phyloP scores from a whole-genome alignment of 2,329 filamentous ascomycete genomes.

The Botrytis squamosa region DNA sequence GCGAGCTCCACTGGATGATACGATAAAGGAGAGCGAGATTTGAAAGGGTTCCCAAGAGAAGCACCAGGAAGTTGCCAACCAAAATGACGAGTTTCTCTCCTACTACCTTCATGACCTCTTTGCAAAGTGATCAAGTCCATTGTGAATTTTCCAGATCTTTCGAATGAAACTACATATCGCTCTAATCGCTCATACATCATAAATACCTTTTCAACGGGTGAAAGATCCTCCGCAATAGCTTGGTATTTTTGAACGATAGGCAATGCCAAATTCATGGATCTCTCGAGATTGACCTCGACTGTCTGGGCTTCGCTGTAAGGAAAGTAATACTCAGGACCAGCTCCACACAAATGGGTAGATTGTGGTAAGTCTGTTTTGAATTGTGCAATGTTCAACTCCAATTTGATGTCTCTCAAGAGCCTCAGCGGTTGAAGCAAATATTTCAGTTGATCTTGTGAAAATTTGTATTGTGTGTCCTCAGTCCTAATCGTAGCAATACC shows the following conservation, averaged over 20 bases:
- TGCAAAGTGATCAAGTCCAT: slow-evolving; percentile 5
- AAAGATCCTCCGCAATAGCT: background rate
- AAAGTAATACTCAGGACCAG: slow-evolving; percentile 5
- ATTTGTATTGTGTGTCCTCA: background rate
- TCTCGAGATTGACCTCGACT: background rate
- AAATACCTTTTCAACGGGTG: slow-evolving; percentile 12
- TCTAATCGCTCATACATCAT: slow-evolving; percentile 9
- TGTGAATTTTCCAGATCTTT: background rate
- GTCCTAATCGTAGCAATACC: background rate
- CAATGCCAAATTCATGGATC: background rate
- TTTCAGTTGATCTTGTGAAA: slow-evolving; percentile 4
- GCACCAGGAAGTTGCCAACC: slow-evolving; percentile 12
- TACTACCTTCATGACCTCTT: background rate
- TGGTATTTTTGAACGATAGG: slow-evolving; percentile 3
- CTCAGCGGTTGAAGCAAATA: slow-evolving; percentile 10
- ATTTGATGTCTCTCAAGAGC: slow-evolving; percentile 3
- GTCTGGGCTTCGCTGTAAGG: background rate
- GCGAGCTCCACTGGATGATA: slow-evolving; percentile 19
- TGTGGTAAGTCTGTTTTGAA: background rate
- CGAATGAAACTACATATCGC: background rate
- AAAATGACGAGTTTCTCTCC: slow-evolving; percentile 12
- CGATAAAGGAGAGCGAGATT: background rate
- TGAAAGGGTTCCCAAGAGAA: slow-evolving; percentile 19
- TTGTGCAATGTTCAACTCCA: background rate
- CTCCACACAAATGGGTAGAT: background rate